Percentiles rank a stretch among this genome's conserved stretches.
Conservation (phyloP, 2,329 filamentous ascomycete genomes). For the Neopestalotiopsis rosae region DNA sequence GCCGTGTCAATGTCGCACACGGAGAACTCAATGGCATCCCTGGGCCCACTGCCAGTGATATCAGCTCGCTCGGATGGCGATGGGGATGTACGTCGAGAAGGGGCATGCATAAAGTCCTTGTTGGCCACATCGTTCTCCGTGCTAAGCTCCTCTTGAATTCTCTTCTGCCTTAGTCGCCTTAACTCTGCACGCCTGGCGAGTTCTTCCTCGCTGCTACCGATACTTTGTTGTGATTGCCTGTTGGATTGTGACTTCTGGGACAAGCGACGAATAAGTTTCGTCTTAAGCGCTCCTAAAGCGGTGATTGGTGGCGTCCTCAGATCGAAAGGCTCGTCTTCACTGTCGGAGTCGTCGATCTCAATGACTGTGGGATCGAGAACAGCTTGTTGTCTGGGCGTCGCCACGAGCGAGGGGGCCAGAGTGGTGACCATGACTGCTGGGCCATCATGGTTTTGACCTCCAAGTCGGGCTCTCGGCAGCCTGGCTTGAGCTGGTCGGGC, state of each 20-base stretch:
- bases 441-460: neutral
- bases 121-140: constrained; percentile 47
- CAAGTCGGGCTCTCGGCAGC: constrained; percentile 22
- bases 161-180: constrained; percentile 57
- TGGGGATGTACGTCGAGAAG: constrained; percentile 28
- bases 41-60: constrained; percentile 45
- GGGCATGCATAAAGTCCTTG: constrained; percentile 32
- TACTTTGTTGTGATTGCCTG: constrained; percentile 45
- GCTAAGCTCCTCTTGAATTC: constrained; percentile 63
- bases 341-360: constrained; percentile 46
- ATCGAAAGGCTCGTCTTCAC: constrained; percentile 26
- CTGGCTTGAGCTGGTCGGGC: constrained; percentile 29
- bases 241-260: constrained; percentile 49
- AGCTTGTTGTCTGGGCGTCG: constrained; percentile 30
- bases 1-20: constrained; percentile 29
- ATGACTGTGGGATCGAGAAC: constrained; percentile 39
- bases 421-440: constrained; percentile 25
- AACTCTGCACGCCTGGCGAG: constrained; percentile 61
- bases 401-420: constrained; percentile 27
- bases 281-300: constrained; percentile 51
- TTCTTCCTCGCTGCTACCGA: constrained; percentile 57
- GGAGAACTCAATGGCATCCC: constrained; percentile 55
- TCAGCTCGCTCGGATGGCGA: constrained; percentile 23
- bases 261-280: constrained; percentile 50
- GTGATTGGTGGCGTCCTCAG: constrained; percentile 36